Conservation (phyloP, 768 basidiomycete genomes). For the Cystobasidiopsis lactophilus region DNA sequence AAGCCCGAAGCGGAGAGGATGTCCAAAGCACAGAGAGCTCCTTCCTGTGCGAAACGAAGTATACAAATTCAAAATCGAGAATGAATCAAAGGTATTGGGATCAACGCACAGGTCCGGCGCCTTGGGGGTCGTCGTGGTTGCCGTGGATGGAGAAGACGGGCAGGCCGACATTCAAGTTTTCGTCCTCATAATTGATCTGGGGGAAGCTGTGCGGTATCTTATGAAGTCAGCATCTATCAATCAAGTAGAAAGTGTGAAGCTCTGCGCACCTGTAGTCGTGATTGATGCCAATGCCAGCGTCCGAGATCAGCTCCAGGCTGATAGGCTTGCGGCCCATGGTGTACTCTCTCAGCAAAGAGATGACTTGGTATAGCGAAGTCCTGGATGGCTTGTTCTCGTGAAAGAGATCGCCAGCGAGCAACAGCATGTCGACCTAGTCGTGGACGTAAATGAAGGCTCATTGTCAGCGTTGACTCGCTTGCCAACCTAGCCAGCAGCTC, state of each 20-base stretch:
- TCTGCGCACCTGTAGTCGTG: conserved; percentile 47
- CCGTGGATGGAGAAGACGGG: conserved; percentile 98
- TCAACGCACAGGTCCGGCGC: conserved; percentile 55
- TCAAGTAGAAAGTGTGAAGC: background rate
- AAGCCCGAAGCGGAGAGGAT: conserved; percentile 81
- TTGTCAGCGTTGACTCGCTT: background rate
- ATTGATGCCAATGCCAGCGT: conserved; percentile 74
- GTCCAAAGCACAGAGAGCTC: conserved; percentile 85
- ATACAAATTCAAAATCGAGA: background rate
- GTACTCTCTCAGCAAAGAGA: conserved; percentile 72
- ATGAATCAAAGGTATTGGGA: background rate
- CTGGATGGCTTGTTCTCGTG: conserved; percentile 92
- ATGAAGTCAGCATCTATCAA: no score
- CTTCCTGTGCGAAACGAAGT: conserved; percentile 37
- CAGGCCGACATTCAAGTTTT: conserved; percentile 82
- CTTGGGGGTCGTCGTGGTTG: conserved; percentile 98
- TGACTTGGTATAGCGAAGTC: conserved; percentile 68
- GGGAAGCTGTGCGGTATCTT: conserved; percentile 73
- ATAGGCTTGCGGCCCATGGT: conserved; percentile 72
- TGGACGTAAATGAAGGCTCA: no score
- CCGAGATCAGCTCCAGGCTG: conserved; percentile 73
- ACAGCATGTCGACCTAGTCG: conserved; percentile 70
- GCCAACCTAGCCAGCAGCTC: conserved; percentile 19
- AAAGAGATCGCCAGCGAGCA: conserved; percentile 87
- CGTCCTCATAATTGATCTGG: conserved; percentile 88